A percentile compares a stretch with the other conserved stretches of the same genome.
Evolutionary conservation across 78 protist species (phyloP).

Genomic region (Ministeria vibrans): DNA sequence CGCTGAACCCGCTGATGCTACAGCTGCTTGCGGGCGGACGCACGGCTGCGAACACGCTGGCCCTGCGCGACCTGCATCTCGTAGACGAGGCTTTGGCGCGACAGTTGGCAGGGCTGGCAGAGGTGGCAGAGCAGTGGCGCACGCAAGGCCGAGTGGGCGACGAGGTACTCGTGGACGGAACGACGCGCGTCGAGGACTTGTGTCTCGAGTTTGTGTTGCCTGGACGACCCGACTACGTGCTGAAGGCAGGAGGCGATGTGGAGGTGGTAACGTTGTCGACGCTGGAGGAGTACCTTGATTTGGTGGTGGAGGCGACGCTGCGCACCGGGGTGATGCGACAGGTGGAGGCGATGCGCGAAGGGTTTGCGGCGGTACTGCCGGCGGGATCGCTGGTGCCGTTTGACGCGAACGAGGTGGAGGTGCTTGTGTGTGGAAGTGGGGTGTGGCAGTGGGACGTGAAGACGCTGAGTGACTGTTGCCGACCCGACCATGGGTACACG

Average conservation of each 20-base stretch:
- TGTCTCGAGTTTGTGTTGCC: slow-evolving; percentile 42
- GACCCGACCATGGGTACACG: slow-evolving; percentile 49
- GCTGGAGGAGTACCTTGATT: slow-evolving; percentile 29
- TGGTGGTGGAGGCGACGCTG: neutral
- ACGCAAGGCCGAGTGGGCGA: neutral
- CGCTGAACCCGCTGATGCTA: neutral
- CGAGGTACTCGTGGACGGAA: slow-evolving; percentile 17
- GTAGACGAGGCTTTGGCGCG: slow-evolving; percentile 5
- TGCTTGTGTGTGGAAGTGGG: neutral
- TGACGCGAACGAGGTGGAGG: neutral
- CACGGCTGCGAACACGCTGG: neutral
- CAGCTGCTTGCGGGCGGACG: neutral
- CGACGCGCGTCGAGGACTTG: slow-evolving; percentile 17
- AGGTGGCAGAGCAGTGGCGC: neutral
- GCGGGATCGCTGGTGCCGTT: neutral
- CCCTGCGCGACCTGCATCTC: neutral
- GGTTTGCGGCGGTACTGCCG: neutral
- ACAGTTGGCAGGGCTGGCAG: neutral
- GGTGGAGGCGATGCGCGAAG: slow-evolving; percentile 11
- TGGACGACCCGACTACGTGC: slow-evolving; percentile 24
- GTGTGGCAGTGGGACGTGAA: neutral
- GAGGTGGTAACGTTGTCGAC: neutral
- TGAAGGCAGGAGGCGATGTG: neutral
- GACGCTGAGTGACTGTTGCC: neutral
- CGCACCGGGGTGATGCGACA: neutral